Base-by-base conservation (phyloP, 768 basidiomycete species). In the Gyrodon lividus region DNA sequence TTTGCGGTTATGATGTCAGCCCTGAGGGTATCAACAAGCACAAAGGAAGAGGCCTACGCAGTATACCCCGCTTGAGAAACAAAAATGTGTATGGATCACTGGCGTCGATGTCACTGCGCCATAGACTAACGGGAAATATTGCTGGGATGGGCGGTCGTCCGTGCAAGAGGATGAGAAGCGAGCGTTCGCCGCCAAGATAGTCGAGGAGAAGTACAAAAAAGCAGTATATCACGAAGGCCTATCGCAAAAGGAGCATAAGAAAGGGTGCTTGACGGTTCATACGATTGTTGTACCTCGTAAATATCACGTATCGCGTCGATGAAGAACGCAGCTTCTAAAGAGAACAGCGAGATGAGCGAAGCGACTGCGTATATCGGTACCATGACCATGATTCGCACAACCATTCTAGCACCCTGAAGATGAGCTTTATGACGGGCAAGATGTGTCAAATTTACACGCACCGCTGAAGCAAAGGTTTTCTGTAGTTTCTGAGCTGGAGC, bases 361-460 rank as follows among this genome's bases (percentile, higher is more conserved):
- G 97, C 80, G 24, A 98, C 75, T 1, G 84, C 92, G 67, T 99
- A 98, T 24, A 98, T 74, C 0, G 96, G 96, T 5, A 91, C 91
- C 94, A 98, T 98, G 59, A 98, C 56, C 89, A 98, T 93, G 65
- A 98, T 97, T 42, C 97, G 81, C 39, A 97, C 79, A 43, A 96
- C 94, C 81, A 91, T 89, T 57, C 96, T 89, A 8, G 5, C 28
- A 40, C 17, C 14, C 20, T 2, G 20, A 19, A 5, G 2, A 38
- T 50, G 30, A 47, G 59, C 72, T 24, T 19, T 5, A 37, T 13
- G 4, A 35, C 19, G 2, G 40, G 14, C 3, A 3, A 16, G 12
- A 37, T 8, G n/a, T 10, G 34, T 12, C 17, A 13, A 17, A 23
- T 17, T 13, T 16, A 40, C 2, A 43, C 51, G 54, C 47, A 92